phyloP scores from a whole-genome alignment of 345 rosid genomes.

The Diplotaxis tenuifolia region DNA sequence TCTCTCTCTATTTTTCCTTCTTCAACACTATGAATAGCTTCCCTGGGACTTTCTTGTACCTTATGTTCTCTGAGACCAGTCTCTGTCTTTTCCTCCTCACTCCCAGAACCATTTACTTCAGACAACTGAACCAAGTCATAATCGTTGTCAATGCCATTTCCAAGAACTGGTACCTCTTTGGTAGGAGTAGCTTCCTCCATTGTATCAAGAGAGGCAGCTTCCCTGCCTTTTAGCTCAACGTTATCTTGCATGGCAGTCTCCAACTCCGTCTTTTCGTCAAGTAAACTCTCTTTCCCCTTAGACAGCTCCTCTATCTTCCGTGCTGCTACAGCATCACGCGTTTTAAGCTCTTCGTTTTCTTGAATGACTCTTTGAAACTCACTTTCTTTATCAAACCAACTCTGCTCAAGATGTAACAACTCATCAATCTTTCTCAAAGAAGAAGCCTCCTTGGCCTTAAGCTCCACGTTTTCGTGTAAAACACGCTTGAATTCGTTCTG shows the following conservation, averaged over 20 bases:
- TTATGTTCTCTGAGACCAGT: slow-evolving; percentile 41
- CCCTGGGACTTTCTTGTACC: slow-evolving; percentile 40
- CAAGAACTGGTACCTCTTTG: slow-evolving; percentile 20
- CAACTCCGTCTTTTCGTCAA: slow-evolving; percentile 73
- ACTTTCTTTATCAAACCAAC: slow-evolving; percentile 16
- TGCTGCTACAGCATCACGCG: slow-evolving; percentile 18
- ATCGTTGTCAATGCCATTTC: slow-evolving; percentile 41
- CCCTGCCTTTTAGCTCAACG: slow-evolving; percentile 39
- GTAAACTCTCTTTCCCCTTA: slow-evolving; percentile 53
- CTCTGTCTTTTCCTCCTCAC: slow-evolving; percentile 54
- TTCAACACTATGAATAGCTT: slow-evolving; percentile 42
- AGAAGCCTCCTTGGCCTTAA: slow-evolving; percentile 38
- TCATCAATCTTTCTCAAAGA: slow-evolving; percentile 32
- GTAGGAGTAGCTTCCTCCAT: slow-evolving; percentile 20
- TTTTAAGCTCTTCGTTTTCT: slow-evolving; percentile 26
- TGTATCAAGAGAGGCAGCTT: slow-evolving; percentile 52
- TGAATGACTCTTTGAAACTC: slow-evolving; percentile 5
- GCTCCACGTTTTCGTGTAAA: slow-evolving; percentile 64
- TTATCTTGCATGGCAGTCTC: slow-evolving; percentile 32
- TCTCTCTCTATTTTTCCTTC: slow-evolving; percentile 51
- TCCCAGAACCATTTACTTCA: slow-evolving; percentile 63
- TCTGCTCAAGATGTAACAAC: slow-evolving; percentile 35
- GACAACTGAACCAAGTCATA: slow-evolving; percentile 74
- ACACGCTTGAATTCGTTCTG: slow-evolving; percentile 28
- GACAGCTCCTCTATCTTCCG: slow-evolving; percentile 33